Evolutionary conservation across 2,329 filamentous ascomycete species (phyloP).

Genomic region (Cyphellophora attinorum): DNA sequence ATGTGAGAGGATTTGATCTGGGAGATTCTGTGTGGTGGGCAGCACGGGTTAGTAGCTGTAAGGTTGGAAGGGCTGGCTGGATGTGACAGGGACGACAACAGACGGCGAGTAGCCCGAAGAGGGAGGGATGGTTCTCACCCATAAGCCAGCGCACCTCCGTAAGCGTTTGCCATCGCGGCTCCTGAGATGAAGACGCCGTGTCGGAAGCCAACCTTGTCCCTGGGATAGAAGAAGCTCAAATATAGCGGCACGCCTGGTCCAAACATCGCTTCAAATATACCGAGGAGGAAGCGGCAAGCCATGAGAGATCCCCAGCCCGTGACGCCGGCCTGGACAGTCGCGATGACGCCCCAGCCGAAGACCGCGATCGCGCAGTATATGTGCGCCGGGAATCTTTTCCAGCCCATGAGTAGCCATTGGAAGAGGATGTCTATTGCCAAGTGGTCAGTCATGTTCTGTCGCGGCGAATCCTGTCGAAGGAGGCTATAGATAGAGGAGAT

Average conservation of each 20-base stretch:
- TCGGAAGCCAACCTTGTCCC: constrained; percentile 47
- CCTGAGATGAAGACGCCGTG: constrained; percentile 41
- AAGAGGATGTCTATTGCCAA: constrained; percentile 20
- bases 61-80: too few relatives aligned
- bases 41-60: too few relatives aligned
- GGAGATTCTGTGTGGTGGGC: too few relatives aligned
- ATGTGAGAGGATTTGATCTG: constrained; percentile 44
- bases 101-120: too few relatives aligned
- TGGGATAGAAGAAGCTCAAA: constrained; percentile 50
- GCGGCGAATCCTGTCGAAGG: too few relatives aligned
- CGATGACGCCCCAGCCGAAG: constrained; percentile 19
- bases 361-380: constrained; percentile 18
- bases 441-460: background rate
- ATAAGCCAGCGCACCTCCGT: constrained; percentile 30
- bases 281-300: constrained; percentile 27
- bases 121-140: too few relatives aligned
- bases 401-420: constrained; percentile 19
- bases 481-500: too few relatives aligned
- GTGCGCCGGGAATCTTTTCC: constrained; percentile 22
- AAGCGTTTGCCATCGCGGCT: constrained; percentile 28
- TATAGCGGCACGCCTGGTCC: constrained; percentile 39
- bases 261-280: constrained; percentile 25
- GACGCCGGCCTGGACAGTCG: constrained; percentile 18
- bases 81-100: too few relatives aligned
- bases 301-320: constrained; percentile 19